A percentile compares a stretch with the other conserved stretches of the same genome.
Conservation (phyloP, 352 stramenopile genomes). For the Phytophthora hybrid region DNA sequence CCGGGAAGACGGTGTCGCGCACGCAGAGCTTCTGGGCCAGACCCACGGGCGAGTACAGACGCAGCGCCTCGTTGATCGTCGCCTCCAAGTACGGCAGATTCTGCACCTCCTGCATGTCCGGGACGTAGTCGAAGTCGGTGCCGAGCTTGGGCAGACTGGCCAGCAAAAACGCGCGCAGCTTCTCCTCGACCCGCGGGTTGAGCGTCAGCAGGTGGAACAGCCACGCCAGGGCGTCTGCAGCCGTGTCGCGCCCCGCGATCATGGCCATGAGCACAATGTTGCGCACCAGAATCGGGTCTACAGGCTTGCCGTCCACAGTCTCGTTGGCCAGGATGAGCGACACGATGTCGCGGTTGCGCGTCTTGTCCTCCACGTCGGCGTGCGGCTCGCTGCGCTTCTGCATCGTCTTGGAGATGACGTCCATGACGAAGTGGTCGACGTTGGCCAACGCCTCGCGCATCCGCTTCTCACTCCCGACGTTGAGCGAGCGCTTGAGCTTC, state of each 20-base stretch:
- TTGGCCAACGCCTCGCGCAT: neutral
- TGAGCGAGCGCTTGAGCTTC: conserved; percentile 48
- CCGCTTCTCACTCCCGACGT: conserved; percentile 35
- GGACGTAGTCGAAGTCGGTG: neutral
- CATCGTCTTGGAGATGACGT: conserved; percentile 44
- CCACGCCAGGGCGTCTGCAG: conserved; percentile 40
- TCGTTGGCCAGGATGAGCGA: conserved; percentile 42
- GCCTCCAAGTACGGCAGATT: conserved; percentile 45
- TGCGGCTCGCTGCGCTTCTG: conserved; percentile 1
- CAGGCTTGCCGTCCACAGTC: conserved; percentile 29
- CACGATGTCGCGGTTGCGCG: conserved; percentile 32
- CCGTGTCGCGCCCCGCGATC: conserved; percentile 76
- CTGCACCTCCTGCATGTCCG: conserved; percentile 36
- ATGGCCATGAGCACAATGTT: conserved; percentile 75
- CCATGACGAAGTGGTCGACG: conserved; percentile 35
- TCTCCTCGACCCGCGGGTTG: conserved; percentile 50
- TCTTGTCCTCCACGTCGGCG: conserved; percentile 1
- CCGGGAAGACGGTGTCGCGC: conserved; percentile 50
- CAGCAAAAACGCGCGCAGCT: conserved; percentile 41
- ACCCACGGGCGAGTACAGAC: conserved; percentile 53
- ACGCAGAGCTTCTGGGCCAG: conserved; percentile 45
- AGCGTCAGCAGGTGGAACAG: conserved; percentile 54
- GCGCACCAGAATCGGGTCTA: conserved; percentile 51
- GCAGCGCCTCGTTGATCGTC: conserved; percentile 50
- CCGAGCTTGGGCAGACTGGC: conserved; percentile 37